Base-by-base conservation (phyloP, 179 eudicot species). In the Nepenthes alata region DNA sequence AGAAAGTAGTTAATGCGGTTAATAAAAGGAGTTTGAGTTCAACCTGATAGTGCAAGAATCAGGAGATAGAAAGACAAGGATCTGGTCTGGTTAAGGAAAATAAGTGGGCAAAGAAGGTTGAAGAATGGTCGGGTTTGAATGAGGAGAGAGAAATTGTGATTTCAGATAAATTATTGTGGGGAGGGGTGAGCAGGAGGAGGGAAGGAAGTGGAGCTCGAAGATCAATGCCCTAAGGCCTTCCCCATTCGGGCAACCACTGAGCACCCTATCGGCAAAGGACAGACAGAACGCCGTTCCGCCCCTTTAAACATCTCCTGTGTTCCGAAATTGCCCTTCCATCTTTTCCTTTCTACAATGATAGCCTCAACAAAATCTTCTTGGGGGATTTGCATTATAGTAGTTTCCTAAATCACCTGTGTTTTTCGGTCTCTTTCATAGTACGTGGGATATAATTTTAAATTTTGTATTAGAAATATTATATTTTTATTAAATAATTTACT, bases 271-370 rank as follows among this genome's bases (percentile, higher is more conserved):
- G 67, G 68, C 64, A 67, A 67, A 67, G 71, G 68, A 57, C 69
- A 72, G 71, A 72, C 76, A 67, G 57, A 52, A 37, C 72, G 76
- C 72, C 72, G 68, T 63, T 67, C 47, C 44, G 9, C 11, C 53
- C 54, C 38, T 41, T 45, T 62, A 50, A 55, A 11, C 49, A 9
- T 63, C 47, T 50, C 53, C 36, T 59, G 2, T 11, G 8, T 9
- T 15, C 13, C 7, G 51, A 1, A 3, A 16, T 59, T 47, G 35
- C 35, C 62, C 62, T 11, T 41, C 45, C 5, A 4, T 41, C 12
- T 16, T 13, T 59, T 1, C 14, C 53, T 8, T 10, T 59, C 10
- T 59, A 45, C 34, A 25, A 59, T 37, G 53, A 8, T 59, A 7
- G 45, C 45, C 25, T 70, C 53, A 57, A 36, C 70, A 67, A 67